phyloP scores from a whole-genome alignment of 768 basidiomycete species.

The Phanerochaete carnosa region DNA sequence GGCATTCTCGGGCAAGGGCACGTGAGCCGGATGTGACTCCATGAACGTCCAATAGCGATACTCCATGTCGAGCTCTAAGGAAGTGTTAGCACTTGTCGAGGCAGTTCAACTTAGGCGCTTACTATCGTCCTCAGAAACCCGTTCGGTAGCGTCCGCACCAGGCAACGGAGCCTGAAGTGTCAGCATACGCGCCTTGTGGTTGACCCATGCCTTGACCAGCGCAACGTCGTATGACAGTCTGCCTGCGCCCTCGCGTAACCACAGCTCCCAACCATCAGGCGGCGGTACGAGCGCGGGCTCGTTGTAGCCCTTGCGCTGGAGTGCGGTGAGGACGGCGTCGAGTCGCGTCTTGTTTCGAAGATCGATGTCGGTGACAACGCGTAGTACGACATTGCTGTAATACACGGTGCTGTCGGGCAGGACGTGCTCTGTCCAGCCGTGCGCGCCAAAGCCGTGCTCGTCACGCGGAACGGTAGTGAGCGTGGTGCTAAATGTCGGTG shows the following conservation, averaged over 20 bases:
- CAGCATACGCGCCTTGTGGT: constrained; percentile 57
- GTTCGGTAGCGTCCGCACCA: constrained; percentile 18
- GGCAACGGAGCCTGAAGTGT: constrained; percentile 40
- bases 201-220: constrained; percentile 56
- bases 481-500: neutral
- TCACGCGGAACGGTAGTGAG: constrained; percentile 19
- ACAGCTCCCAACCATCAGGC: constrained; percentile 49
- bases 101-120: constrained; percentile 15
- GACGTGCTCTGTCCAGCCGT: constrained; percentile 74
- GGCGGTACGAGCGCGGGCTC: constrained; percentile 30
- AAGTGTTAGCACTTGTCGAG: neutral
- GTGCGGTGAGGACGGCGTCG: constrained; percentile 44
- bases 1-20: constrained; percentile 50
- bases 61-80: constrained; percentile 65
- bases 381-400: constrained; percentile 61
- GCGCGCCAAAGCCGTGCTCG: constrained; percentile 31
- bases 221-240: constrained; percentile 31
- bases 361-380: constrained; percentile 69
- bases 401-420: constrained; percentile 74
- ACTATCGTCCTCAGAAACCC: constrained; percentile 39
- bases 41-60: constrained; percentile 83
- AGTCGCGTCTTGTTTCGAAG: constrained; percentile 51
- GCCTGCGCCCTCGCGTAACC: constrained; percentile 47
- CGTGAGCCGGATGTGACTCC: constrained; percentile 76
- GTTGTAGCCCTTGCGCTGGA: constrained; percentile 30